phyloP scores from a whole-genome alignment of 139 green algal genomes.

The Choricystis sp. region DNA sequence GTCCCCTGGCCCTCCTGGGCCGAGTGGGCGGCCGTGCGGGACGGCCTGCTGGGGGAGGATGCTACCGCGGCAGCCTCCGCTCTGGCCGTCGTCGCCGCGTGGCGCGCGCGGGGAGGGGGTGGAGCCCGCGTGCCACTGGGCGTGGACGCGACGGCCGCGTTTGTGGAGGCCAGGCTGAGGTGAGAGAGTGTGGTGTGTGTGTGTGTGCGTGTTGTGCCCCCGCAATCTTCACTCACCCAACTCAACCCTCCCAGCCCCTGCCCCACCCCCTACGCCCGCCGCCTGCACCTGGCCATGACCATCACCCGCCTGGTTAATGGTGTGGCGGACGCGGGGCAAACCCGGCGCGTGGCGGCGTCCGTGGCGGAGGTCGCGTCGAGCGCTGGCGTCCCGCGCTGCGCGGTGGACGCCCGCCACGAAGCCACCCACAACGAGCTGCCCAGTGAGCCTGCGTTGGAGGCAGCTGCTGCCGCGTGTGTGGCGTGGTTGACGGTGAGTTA shows the following conservation, averaged over 20 bases:
- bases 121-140: conserved; percentile 43
- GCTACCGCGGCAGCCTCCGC: too few species aligned
- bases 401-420: conserved; percentile 66
- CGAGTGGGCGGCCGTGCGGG: conserved; percentile 39
- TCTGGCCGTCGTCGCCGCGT: conserved; percentile 23
- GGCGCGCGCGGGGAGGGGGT: conserved; percentile 42
- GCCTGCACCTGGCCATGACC: conserved; percentile 34
- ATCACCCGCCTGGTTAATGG: conserved; percentile 64
- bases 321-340: conserved; percentile 56
- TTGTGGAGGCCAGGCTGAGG: conserved; percentile 28
- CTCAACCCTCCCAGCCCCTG: not conserved
- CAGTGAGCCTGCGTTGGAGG: conserved; percentile 34
- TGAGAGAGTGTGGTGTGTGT: too few species aligned
- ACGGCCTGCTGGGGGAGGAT: conserved; percentile 17
- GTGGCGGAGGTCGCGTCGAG: conserved; percentile 35
- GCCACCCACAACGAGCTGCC: conserved; percentile 71
- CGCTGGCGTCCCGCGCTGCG: conserved; percentile 44
- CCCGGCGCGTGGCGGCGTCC: conserved; percentile 39
- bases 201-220: not conserved
- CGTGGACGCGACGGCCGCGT: conserved; percentile 36
- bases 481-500: conserved; percentile 50
- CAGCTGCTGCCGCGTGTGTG: conserved; percentile 36
- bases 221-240: not conserved
- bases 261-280: conserved; percentile 5
- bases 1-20: conserved; percentile 55